Evolutionary conservation across 306 rosid genomes (phyloP).

Genomic region (Macrotyloma uniflorum): DNA sequence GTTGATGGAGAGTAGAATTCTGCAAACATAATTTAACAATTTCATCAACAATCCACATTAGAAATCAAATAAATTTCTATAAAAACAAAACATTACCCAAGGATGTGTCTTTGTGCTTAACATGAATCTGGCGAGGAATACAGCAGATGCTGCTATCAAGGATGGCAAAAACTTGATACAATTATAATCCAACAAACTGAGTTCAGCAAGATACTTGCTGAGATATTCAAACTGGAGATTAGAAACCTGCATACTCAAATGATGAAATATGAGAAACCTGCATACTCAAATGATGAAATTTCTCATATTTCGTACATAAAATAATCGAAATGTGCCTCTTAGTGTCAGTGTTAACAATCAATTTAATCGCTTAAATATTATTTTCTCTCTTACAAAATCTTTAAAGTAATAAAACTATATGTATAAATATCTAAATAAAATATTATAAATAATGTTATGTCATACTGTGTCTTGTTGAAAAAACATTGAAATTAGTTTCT

Average conservation of each 20-base stretch:
- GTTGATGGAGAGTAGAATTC: slow-evolving; percentile 51
- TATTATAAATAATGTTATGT: no score
- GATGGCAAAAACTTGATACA: slow-evolving; percentile 83
- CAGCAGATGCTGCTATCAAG: slow-evolving; percentile 76
- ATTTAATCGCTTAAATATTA: no score
- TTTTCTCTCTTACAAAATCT: no score
- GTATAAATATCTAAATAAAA: no score
- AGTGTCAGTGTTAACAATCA: no score
- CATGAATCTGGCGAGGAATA: slow-evolving; percentile 73
- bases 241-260: no score
- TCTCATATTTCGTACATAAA: not conserved
- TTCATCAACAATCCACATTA: not conserved
- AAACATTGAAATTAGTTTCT: no score
- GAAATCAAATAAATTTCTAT: not conserved
- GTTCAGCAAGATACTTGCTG: slow-evolving; percentile 74
- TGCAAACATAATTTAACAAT: slow-evolving; percentile 39
- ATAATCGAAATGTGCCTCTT: no score
- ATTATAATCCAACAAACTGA: slow-evolving; percentile 77
- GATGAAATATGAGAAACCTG: no score
- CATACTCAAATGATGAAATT: slow-evolving; percentile 26
- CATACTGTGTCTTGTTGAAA: no score
- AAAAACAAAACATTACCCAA: slow-evolving; percentile 62
- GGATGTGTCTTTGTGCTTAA: slow-evolving; percentile 62
- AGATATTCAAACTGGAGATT: slow-evolving; percentile 76
- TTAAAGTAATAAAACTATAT: no score